Evolutionary conservation across 176 grass and related monocot species (phyloP).

Genomic region (Rhynchospora tenuis): DNA sequence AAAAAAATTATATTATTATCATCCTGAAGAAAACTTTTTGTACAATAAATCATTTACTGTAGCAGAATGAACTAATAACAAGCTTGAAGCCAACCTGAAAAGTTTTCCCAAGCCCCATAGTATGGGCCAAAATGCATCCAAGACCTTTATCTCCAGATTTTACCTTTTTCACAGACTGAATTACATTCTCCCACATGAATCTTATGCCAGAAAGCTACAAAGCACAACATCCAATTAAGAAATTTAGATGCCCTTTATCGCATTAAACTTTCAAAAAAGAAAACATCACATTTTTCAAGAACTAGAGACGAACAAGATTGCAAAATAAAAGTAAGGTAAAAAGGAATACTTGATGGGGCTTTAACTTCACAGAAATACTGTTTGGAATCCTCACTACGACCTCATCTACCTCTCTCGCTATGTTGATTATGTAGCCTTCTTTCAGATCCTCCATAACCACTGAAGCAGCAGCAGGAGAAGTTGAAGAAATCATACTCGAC

Average conservation of each 20-base stretch:
- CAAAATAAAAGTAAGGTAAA: background rate
- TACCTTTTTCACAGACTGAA: slow-evolving; percentile 84
- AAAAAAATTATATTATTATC: slow-evolving; percentile 9
- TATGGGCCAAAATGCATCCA: slow-evolving; percentile 98
- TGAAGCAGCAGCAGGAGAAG: slow-evolving; percentile 29
- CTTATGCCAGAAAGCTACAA: slow-evolving; percentile 77
- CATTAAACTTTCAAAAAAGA: background rate
- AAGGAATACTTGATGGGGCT: slow-evolving; percentile 70
- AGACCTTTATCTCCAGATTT: slow-evolving; percentile 92
- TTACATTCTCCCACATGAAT: slow-evolving; percentile 99
- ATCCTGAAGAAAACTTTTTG: slow-evolving; percentile 4
- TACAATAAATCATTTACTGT: slow-evolving; percentile 12
- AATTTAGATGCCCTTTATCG: background rate
- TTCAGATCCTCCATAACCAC: slow-evolving; percentile 40
- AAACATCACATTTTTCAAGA: background rate
- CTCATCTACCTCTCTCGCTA: slow-evolving; percentile 83
- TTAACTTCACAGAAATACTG: slow-evolving; percentile 90
- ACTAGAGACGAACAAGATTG: slow-evolving; percentile 6
- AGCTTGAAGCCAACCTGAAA: slow-evolving; percentile 60
- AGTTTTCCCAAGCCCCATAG: slow-evolving; percentile 98
- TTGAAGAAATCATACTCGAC: slow-evolving; percentile 27
- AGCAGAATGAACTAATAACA: slow-evolving; percentile 13
- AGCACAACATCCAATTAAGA: background rate
- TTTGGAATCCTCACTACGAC: slow-evolving; percentile 75
- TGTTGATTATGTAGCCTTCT: slow-evolving; percentile 78